Evolutionary conservation across 2,329 filamentous ascomycete species (phyloP), one percentile per base, ranked within the genome.

Genomic region (Byssothecium circinans): DNA sequence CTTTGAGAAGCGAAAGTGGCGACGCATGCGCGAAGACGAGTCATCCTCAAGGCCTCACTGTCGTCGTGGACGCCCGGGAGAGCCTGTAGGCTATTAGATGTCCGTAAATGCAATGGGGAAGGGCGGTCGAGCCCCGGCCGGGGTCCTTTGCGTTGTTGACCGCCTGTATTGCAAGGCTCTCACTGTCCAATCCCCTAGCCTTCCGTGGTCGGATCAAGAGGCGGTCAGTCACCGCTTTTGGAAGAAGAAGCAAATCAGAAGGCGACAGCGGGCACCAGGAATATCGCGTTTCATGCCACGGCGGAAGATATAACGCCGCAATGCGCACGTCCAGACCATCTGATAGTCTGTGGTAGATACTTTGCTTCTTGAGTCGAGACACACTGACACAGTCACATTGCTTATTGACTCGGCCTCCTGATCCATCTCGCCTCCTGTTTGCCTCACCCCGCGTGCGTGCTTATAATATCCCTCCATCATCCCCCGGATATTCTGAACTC

Each of bases 341-440:
- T 68, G 64, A 67, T 64, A n/a, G n/a, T n/a, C n/a, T n/a, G n/a
- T n/a, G n/a, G n/a, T n/a, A 57, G 36, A 39, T 39, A 15, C 36
- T 39, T 39, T 39, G 5, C 17, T 19, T 57, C 43, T 54, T 41
- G 49, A 50, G 58, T 62, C 60, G 57, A 64, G 64, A 65, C 66
- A 60, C 65, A 57, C 37, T 32, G 40, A 44, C 42, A 36, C 40
- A 35, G 35, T 38, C 46, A 56, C 52, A 50, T 63, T 62, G 59
- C 65, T 65, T 64, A 25, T 62, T 65, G 65, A 66, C 62, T 61
- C 62, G 51, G 51, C 60, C 65, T 61, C 60, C 65, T 68, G 62
- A 66, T 60, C 53, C 55, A 18, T 43, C 34, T 42, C 49, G 49
- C 33, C 42, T 45, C 18, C 35, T 20, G 34, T 20, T 18, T 22